phyloP scores from a whole-genome alignment of 192 early-diverging fungal genomes.

The Powellomyces hirtus region DNA sequence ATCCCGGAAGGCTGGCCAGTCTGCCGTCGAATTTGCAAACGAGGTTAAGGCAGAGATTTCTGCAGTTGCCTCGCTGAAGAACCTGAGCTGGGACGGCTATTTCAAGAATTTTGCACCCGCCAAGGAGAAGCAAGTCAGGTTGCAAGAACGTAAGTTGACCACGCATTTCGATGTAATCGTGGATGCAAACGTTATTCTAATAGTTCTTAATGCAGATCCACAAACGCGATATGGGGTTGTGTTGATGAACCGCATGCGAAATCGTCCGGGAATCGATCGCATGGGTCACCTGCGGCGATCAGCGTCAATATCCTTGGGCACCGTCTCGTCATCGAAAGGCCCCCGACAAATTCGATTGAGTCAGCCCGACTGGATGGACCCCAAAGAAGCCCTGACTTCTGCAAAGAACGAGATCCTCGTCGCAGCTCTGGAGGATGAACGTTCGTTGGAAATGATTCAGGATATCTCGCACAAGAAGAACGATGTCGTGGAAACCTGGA shows the following conservation, averaged over 20 bases:
- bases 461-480: slow-evolving; percentile 42
- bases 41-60: slow-evolving; percentile 56
- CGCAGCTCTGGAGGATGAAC: slow-evolving; percentile 30
- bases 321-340: slow-evolving; percentile 2
- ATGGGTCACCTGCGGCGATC: slow-evolving; percentile 26
- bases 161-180: background rate
- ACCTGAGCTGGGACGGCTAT: slow-evolving; percentile 59
- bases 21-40: slow-evolving; percentile 52
- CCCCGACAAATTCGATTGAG: slow-evolving; percentile 6
- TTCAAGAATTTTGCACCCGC: slow-evolving; percentile 49
- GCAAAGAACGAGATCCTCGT: slow-evolving; percentile 40
- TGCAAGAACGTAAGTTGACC: slow-evolving; percentile 31
- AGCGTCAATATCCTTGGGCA: slow-evolving; percentile 26
- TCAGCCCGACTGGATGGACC: slow-evolving; percentile 28
- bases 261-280: slow-evolving; percentile 14
- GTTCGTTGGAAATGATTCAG: slow-evolving; percentile 37
- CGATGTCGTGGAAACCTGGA: slow-evolving; percentile 49
- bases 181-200: too few species aligned
- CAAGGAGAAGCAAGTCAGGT: slow-evolving; percentile 35
- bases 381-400: slow-evolving; percentile 17
- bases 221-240: slow-evolving; percentile 43
- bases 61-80: slow-evolving; percentile 45
- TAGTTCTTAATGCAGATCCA: slow-evolving; percentile 25
- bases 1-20: slow-evolving; percentile 32
- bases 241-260: slow-evolving; percentile 36